Evolutionary conservation across 2,329 filamentous ascomycete genomes (phyloP).

Genomic region (Ophiocordyceps unilateralis): DNA sequence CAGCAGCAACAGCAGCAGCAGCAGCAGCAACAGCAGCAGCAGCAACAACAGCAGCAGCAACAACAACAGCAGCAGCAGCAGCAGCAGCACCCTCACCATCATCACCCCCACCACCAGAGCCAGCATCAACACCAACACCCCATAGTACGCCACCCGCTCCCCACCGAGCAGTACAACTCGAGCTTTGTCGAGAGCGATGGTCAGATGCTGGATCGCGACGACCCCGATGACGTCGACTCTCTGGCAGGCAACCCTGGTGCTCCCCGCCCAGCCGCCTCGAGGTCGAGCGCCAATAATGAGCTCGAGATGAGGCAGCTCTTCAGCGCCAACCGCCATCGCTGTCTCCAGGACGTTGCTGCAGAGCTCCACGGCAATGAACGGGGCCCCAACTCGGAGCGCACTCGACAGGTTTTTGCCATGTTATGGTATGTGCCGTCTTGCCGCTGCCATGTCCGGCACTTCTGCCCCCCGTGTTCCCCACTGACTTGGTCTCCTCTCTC

Average conservation of each 20-base stretch:
- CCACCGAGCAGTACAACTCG: slow-evolving; percentile 32
- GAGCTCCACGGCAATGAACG: slow-evolving; percentile 66
- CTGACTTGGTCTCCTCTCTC: not conserved
- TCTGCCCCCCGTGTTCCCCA: not conserved
- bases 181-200: slow-evolving; percentile 41
- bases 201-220: slow-evolving; percentile 43
- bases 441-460: not conserved
- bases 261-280: slow-evolving; percentile 35
- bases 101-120: slow-evolving; percentile 10
- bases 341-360: slow-evolving; percentile 52
- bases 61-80: not conserved
- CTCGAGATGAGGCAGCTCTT: slow-evolving; percentile 65
- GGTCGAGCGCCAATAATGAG: slow-evolving; percentile 64
- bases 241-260: slow-evolving; percentile 25
- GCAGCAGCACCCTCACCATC: slow-evolving; percentile 11
- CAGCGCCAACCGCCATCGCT: slow-evolving; percentile 48
- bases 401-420: slow-evolving; percentile 78
- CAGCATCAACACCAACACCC: slow-evolving; percentile 18
- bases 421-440: slow-evolving; percentile 46
- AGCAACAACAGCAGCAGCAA: not conserved
- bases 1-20: slow-evolving; percentile 4
- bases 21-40: not conserved
- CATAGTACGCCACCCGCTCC: slow-evolving; percentile 31
- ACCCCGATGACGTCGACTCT: slow-evolving; percentile 39
- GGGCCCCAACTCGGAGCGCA: slow-evolving; percentile 66